A percentile compares a stretch with the other conserved stretches of the same genome.
These are phyloP conservation scores for Periconia digitata DNA, from an alignment of 2,329 filamentous ascomycete species.

Conservation along the genomic window DNA sequence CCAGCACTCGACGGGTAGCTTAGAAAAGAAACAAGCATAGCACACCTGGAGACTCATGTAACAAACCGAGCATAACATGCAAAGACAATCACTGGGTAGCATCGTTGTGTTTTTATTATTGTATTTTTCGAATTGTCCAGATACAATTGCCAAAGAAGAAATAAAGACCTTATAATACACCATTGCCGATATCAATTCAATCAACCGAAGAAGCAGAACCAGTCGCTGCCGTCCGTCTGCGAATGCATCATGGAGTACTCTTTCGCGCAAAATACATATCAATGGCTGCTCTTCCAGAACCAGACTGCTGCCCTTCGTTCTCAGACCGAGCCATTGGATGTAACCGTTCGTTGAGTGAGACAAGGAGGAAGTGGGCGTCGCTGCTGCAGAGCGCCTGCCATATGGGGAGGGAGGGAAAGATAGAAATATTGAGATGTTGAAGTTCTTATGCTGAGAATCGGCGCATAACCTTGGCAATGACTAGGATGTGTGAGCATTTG, in stretches of 20 bases:
- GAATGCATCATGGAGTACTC: constrained; percentile 17
- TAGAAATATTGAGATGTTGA: constrained; percentile 8
- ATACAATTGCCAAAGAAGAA: neutral
- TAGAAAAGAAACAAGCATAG: no score
- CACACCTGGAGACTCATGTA: no score
- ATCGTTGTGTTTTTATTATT: neutral
- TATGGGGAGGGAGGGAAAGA: constrained; percentile 3
- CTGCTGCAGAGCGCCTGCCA: constrained; percentile 24
- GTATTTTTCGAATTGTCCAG: neutral
- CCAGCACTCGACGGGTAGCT: no score
- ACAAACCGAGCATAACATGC: neutral
- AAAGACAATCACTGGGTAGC: neutral
- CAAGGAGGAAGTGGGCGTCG: constrained; percentile 10
- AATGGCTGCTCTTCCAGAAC: neutral
- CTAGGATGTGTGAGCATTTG: constrained; percentile 52
- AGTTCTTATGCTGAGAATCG: constrained; percentile 66
- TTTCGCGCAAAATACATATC: constrained; percentile 18
- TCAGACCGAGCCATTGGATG: constrained; percentile 4
- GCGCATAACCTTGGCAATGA: constrained; percentile 93
- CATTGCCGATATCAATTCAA: constrained; percentile 23
- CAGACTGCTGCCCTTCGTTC: neutral
- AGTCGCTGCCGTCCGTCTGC: neutral
- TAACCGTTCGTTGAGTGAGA: constrained; percentile 6
- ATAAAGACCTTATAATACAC: constrained; percentile 39
- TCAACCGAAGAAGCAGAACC: constrained; percentile 15